A percentile compares a stretch with the other conserved stretches of the same genome.
phyloP scores from a whole-genome alignment of 192 early-diverging fungal species.

The Backusella sp. region DNA sequence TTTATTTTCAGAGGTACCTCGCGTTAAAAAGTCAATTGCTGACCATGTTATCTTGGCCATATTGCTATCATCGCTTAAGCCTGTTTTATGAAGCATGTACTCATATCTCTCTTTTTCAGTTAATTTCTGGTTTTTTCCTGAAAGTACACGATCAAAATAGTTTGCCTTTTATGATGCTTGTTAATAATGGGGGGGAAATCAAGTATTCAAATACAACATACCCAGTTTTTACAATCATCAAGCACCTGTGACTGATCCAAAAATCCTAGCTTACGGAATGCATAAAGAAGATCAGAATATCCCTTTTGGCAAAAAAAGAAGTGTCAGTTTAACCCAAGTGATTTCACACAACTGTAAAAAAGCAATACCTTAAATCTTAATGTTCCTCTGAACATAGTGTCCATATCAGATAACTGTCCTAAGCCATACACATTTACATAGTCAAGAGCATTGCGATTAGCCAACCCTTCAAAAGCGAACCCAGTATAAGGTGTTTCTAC shows the following conservation, averaged over 20 bases:
- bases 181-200: not conserved
- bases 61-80: constrained; percentile 35
- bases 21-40: constrained; percentile 27
- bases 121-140: not conserved
- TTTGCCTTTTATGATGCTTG: constrained; percentile 24
- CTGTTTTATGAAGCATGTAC: constrained; percentile 40
- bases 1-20: not conserved
- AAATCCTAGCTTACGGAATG: constrained; percentile 76
- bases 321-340: not conserved
- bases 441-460: constrained; percentile 91
- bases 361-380: constrained; percentile 70
- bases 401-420: constrained; percentile 62
- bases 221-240: constrained; percentile 39
- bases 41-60: constrained; percentile 52
- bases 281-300: constrained; percentile 84
- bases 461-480: constrained; percentile 90
- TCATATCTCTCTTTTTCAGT: constrained; percentile 6
- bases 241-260: constrained; percentile 52
- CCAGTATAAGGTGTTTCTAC: constrained; percentile 79
- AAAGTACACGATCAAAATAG: constrained; percentile 45
- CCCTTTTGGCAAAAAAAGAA: constrained; percentile 45
- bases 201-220: constrained; percentile 10
- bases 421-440: constrained; percentile 89
- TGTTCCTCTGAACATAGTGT: constrained; percentile 96
- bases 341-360: not conserved